Evolutionary conservation across 495 filamentous ascomycete species (phyloP).

Genomic region (Penicillium atrosanguineum): DNA sequence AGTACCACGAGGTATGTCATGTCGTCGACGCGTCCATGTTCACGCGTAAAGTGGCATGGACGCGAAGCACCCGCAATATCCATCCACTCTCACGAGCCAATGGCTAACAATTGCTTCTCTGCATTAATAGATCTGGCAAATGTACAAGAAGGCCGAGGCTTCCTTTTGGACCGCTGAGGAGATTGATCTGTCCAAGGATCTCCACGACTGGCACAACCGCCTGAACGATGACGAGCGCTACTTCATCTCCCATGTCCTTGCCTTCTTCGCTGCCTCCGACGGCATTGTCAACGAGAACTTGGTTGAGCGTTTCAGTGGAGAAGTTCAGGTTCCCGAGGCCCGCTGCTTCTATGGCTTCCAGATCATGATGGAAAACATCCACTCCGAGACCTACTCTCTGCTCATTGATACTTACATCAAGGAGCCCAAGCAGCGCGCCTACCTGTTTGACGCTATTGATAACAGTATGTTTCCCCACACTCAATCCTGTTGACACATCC

Average conservation of each 20-base stretch:
- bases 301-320: slow-evolving; percentile 93
- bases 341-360: slow-evolving; percentile 99
- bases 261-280: slow-evolving; percentile 99
- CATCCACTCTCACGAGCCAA: slow-evolving; percentile 15
- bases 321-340: slow-evolving; percentile 96
- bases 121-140: slow-evolving; percentile 85
- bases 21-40: slow-evolving; percentile 52
- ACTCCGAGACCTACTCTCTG: slow-evolving; percentile 98
- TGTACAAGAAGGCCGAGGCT: slow-evolving; percentile 99
- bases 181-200: slow-evolving; percentile 97
- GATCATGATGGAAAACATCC: slow-evolving; percentile 99
- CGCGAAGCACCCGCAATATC: slow-evolving; percentile 8
- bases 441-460: slow-evolving; percentile 98
- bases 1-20: slow-evolving; percentile 94
- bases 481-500: background rate
- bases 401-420: slow-evolving; percentile 99
- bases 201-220: slow-evolving; percentile 98
- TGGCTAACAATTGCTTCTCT: slow-evolving; percentile 12
- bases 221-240: slow-evolving; percentile 95
- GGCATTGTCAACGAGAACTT: slow-evolving; percentile 99
- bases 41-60: slow-evolving; percentile 65
- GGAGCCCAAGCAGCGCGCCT: slow-evolving; percentile 90
- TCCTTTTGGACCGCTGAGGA: slow-evolving; percentile 99
- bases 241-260: slow-evolving; percentile 97
- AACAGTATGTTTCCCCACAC: slow-evolving; percentile 61